A percentile compares a stretch with the other conserved stretches of the same genome.
Evolutionary conservation across 257 asterid species (phyloP).

Genomic region (Rubia yunnanensis): DNA sequence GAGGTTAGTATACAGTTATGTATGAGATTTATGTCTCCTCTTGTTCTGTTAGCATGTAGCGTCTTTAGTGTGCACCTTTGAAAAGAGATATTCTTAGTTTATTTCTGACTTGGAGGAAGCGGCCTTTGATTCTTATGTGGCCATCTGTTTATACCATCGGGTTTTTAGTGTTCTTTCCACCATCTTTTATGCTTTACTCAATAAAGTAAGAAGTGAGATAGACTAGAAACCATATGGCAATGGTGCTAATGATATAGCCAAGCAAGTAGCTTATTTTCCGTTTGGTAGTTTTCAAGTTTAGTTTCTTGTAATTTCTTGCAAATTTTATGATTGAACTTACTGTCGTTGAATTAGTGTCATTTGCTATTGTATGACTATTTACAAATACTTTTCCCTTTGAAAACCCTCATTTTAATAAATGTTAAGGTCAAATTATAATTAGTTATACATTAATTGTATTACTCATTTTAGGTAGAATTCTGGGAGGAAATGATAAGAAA

Average conservation of each 20-base stretch:
- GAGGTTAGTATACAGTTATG: slow-evolving; percentile 42
- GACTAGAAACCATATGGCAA: slow-evolving; percentile 79
- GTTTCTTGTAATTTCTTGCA: background rate
- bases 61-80: background rate
- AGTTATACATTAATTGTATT: no score
- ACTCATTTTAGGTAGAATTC: no score
- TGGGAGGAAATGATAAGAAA: no score
- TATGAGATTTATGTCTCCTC: background rate
- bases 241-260: slow-evolving; percentile 56
- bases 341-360: no score
- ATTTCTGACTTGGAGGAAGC: no score
- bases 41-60: slow-evolving; percentile 1
- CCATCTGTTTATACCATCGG: background rate
- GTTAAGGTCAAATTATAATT: no score
- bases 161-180: slow-evolving; percentile 2
- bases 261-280: slow-evolving; percentile 28
- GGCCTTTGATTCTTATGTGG: background rate
- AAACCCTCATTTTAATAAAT: no score
- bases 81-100: no score
- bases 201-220: slow-evolving; percentile 97
- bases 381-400: no score
- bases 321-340: background rate
- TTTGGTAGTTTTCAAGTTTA: background rate
- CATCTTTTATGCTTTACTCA: slow-evolving; percentile 60
- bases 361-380: no score